Base-by-base conservation (phyloP, 345 rosid genomes). In the Mallotus nudiflorus region DNA sequence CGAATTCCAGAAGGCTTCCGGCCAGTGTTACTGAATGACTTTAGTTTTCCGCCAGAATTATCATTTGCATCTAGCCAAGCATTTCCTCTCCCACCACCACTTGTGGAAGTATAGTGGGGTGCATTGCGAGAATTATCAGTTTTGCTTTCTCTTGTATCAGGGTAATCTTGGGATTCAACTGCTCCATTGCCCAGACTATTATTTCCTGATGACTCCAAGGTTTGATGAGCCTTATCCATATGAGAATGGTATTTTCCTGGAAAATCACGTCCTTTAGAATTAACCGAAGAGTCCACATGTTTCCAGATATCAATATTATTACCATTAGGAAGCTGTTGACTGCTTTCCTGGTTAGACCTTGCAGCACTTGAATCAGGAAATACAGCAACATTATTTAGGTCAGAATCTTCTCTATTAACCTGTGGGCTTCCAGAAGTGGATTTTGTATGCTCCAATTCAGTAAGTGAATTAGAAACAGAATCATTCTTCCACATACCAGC, bases 241-340 rank as follows among this genome's bases (percentile, higher is more conserved):
- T 73, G 75, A 48, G 78, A 77, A 52, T 67, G 76, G 66, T 46
- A 45, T 28, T 66, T 80, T 44, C 80, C 81, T 18, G 67, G 51
- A 37, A 58, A 53, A 49, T 76, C 80, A 69, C 42, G 57, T 65
- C 70, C 62, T 69, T 75, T 72, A 68, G 75, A 60, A 52, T 76
- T 84, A 45, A 65, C 67, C 19, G 78, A 71, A 75, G 83, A 75
- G 73, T 72, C 81, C 73, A 67, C 72, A 2, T 76, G 77, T 68
- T 83, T 85, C 89, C 85, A 78, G 39, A 82, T 77, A 85, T 83
- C 84, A 70, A 78, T 65, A 78, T 73, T 82, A 62, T 54, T 67
- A 52, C 44, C 68, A 48, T 75, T 75, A 19, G 77, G 78, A 59
- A 65, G 69, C 42, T 70, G 86, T 50, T 77, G 88, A 65, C 65